Base-by-base conservation (phyloP, 176 grass and related monocot genomes). In the Eragrostis nindensis region DNA sequence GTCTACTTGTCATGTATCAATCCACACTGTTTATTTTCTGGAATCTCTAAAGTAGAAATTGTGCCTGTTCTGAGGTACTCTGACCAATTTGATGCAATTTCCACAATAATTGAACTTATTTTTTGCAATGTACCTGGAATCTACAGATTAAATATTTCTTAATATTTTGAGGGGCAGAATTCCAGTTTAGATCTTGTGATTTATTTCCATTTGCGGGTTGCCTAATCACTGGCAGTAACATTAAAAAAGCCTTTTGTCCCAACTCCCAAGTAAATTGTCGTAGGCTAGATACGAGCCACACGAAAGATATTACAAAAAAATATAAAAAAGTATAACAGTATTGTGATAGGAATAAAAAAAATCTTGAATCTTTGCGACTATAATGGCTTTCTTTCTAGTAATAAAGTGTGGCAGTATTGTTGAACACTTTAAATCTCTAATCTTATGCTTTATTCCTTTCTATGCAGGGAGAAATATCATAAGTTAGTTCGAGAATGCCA, bases 391-490 rank as follows among this genome's bases (percentile, higher is more conserved):
- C 12, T 74, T 84, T 45, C 5, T 42, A 19, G 8, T 78, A 66
- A 40, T 41, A 73, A 47, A 68, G 52, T 45, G 10, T 52, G 24
- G n/a, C n/a, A 74, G 42, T 44, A 79, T 65, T 66, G 75, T 77
- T 75, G 14, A 22, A 72, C 62, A 50, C 25, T n/a, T 66, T 18
- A 64, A 66, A 64, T 32, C 11, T 47, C 41, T 80, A 38, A 86
- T 29, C 15, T 65, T 44, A 68, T 46, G 30, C 27, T 64, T 71
- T 66, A 32, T 70, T 71, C 48, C 41, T 77, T 90, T 70, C 32
- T 75, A 74, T 84, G 84, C 73, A 98, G 96, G 84, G 92, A 98
- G 82, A 88, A 50, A 30, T 98, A 95, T 79, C 89, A 89, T 55
- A 55, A 53, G 81, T 83, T 98, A 91, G 66, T 98, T 26, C 91